Base-by-base conservation (phyloP, 1,284 basidiomycete species). In the Tylopilus sp. region DNA sequence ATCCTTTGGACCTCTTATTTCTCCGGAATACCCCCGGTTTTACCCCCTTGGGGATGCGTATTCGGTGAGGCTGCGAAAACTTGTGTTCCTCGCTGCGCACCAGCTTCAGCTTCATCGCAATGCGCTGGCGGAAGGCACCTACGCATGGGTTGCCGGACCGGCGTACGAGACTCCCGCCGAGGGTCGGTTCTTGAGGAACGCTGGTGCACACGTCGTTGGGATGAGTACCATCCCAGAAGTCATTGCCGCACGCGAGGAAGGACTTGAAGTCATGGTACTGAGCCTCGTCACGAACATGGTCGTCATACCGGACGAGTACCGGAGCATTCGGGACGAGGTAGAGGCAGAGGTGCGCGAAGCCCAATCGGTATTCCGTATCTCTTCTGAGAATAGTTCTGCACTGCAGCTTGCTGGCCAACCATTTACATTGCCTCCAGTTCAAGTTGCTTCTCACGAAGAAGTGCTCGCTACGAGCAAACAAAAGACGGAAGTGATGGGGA, bases 191-290 rank as follows among this genome's bases (percentile, higher is more conserved):
- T 68, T 91, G 43, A 73, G 86, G 20, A 68, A 68, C n/a, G 79
- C 78, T 1, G 89, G 88, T 5, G 88, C 82, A 4, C 88, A 91
- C 59, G 85, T 91, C 8, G 89, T 92, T 2, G 90, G 90, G 3
- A 92, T 93, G 90, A 89, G 85, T 57, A 93, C 91, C 0, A 79
- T 92, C n/a, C 90, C 90, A 0, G 90, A 93, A 70, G 88, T 92
- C n/a, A 71, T 92, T 17, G 86, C 82, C 1, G 91, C 87, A 18
- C 73, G 81, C 44, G 84, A 91, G 60, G 84, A 84, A 58, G 83
- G 83, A 0, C 55, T 93, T 54, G 76, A 87, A 46, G 80, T 88
- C 29, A 71, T 88, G 64, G 89, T 88, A 10, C 72, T 93, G 40
- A 88, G 83, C 56, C 72, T 93, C 37, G 88, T 91, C 38, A 91